phyloP scores from a whole-genome alignment of 345 rosid species.

The Brassica rapa region DNA sequence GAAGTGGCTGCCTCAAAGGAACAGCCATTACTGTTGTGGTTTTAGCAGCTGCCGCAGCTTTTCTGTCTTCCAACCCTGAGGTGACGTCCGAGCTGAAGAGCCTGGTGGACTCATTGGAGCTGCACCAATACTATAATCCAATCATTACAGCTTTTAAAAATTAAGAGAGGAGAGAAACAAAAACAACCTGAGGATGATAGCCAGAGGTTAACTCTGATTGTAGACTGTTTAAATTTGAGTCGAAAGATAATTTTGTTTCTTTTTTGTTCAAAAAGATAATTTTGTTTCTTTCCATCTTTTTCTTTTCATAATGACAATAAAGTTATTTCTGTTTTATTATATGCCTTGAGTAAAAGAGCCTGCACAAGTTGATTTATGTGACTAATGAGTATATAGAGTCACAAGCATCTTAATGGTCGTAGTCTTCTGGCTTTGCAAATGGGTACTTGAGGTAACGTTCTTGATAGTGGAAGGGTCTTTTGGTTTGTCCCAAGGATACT shows the following conservation, averaged over 20 bases:
- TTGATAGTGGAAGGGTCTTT: conserved; percentile 60
- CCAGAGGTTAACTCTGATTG: conserved; percentile 32
- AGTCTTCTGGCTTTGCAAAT: conserved; percentile 80
- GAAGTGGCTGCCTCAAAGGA: neutral
- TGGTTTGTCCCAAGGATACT: conserved; percentile 86
- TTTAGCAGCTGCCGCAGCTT: neutral
- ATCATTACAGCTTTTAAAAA: conserved; percentile 31
- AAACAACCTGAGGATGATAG: conserved; percentile 8
- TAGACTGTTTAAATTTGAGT: conserved; percentile 6
- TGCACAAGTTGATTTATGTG: neutral
- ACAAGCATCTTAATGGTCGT: conserved; percentile 39
- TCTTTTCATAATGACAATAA: conserved; percentile 25
- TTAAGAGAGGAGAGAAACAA: conserved; percentile 13
- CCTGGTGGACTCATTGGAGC: conserved; percentile 25
- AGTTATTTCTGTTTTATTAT: conserved; percentile 30
- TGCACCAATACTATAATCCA: conserved; percentile 13
- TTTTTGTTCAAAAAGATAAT: too few relatives aligned
- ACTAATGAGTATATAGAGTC: conserved; percentile 9
- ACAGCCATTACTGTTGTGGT: neutral
- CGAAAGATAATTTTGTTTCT: conserved; percentile 13
- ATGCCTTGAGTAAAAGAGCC: conserved; percentile 18
- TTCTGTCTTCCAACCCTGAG: conserved; percentile 39
- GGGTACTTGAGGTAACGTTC: conserved; percentile 63
- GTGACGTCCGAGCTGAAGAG: conserved; percentile 34
- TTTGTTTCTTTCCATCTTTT: neutral